Evolutionary conservation across 768 basidiomycete genomes (phyloP), one percentile per base, ranked within the genome.

Genomic region (Phaffia australis): DNA sequence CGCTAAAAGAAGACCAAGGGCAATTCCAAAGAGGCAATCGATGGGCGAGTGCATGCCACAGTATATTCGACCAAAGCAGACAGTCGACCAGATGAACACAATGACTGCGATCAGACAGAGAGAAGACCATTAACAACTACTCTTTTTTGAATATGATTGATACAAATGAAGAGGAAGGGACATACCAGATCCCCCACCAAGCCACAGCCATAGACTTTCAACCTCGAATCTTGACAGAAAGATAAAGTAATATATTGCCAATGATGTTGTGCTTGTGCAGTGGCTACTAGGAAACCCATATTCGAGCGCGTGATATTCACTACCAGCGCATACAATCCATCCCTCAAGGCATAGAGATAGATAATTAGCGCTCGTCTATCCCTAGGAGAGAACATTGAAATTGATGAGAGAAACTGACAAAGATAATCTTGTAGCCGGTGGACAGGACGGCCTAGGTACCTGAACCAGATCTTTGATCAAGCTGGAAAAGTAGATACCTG

Each of bases 221-320:
- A 42, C 35, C 35, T 42, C 11, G 48, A 71, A 64, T 6, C 58
- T 32, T 3, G 56, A 52, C 42, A 64, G 47, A 27, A 64, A 63
- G 55, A 66, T 50, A 15, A 59, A 85, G 68, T 89, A 80, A 77
- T 88, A 89, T 3, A 97, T 81, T 0, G 90, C 90, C 72, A 95
- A 87, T 30, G 89, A 93, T 81, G 63, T 85, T 83, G 75, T 95
- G 94, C 9, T 59, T 11, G 92, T 89, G 1, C 89, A 88, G 72
- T 99, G 94, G 0, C 93, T 95, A 0, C 91, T 94, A 0, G 92
- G 93, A 73, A 97, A 94, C 27, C 94, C 94, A 71, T 94, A 94
- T 78, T 94, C 91, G 56, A 69, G 63, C 14, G 63, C 60, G 49
- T 67, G 66, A 25, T 67, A 67, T 25, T 67, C 66, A 25, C 23